Base-by-base conservation (phyloP, 176 grass and related monocot genomes). In the Ampelocalamus luodianensis region DNA sequence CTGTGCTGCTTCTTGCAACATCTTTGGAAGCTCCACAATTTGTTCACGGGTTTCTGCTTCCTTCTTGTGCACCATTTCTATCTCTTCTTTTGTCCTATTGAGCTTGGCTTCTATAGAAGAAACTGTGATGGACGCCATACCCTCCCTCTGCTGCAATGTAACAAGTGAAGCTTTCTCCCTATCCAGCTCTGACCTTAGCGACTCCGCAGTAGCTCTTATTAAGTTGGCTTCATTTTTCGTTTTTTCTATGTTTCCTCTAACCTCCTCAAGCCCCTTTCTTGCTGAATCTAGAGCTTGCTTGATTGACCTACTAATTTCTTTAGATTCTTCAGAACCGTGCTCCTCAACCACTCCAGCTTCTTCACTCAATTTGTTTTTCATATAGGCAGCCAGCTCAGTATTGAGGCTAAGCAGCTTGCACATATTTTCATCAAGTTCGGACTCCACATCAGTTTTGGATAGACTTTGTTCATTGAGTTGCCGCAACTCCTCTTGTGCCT, bases 71-170 rank as follows among this genome's bases (percentile, higher is more conserved):
- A 89, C 80, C 72, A 87, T 67, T 87, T 98, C 93, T 82, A 90
- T 82, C 59, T 93, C 89, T 83, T 92, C 72, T 82, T 93, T 89
- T 49, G 80, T 93, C 70, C 84, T 90, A 45, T 89, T 78, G 65
- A 98, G 91, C 77, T 95, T 93, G 76, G 91, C 83, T 86, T 98
- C 93, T 71, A 98, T 80, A 55, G 96, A 98, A 79, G 91, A 80
- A 85, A 95, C 89, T 85, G 93, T 85, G 32, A 95, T 90, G 45
- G 89, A 93, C 45, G 96, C 93, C 93, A 98, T 98, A 72, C 87
- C 86, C 76, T 95, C 93, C 23, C 83, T 90, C 85, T 95, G 96
- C 39, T 95, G 93, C 91, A 98, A 74, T 69, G 88, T 87, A 67
- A 54, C 45, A 88, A 98, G 96, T 26, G 77, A 85, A 20, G 87